Percentiles rank a stretch among this genome's conserved stretches.
Evolutionary conservation across 192 early-diverging fungal genomes (phyloP).

Genomic region (Backusella mclennaniae): DNA sequence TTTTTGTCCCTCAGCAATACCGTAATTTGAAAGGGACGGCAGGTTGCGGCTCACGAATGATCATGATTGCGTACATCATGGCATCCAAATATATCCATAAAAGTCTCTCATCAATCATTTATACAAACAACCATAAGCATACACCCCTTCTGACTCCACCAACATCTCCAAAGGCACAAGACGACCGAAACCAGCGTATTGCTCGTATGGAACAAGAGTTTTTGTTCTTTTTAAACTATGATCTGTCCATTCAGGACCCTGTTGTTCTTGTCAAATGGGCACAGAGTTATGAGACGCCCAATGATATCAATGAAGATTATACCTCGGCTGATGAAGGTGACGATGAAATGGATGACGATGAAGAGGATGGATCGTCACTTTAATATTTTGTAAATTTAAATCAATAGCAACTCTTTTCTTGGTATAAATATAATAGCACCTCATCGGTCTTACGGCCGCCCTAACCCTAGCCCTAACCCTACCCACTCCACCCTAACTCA

Average conservation of each 20-base stretch:
- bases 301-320: background rate
- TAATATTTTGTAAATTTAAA: background rate
- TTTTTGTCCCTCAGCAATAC: conserved; percentile 35
- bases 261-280: conserved; percentile 6
- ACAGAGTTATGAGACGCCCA: background rate
- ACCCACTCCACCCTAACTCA: too few species aligned
- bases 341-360: conserved; percentile 8
- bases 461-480: too few species aligned
- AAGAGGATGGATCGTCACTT: background rate
- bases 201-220: conserved; percentile 48
- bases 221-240: conserved; percentile 47
- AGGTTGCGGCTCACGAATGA: conserved; percentile 45
- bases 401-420: too few species aligned
- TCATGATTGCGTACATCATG: conserved; percentile 49
- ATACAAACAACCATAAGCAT: background rate
- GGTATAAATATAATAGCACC: too few species aligned
- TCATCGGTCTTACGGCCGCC: too few species aligned
- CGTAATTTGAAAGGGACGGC: conserved; percentile 38
- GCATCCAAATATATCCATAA: conserved; percentile 42
- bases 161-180: background rate
- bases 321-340: conserved; percentile 9
- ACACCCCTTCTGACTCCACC: background rate
- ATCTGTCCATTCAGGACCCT: conserved; percentile 22
- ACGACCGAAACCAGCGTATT: background rate
- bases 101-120: conserved; percentile 19